phyloP scores from a whole-genome alignment of 805 yeast genomes.

The Ogataea kodamae region DNA sequence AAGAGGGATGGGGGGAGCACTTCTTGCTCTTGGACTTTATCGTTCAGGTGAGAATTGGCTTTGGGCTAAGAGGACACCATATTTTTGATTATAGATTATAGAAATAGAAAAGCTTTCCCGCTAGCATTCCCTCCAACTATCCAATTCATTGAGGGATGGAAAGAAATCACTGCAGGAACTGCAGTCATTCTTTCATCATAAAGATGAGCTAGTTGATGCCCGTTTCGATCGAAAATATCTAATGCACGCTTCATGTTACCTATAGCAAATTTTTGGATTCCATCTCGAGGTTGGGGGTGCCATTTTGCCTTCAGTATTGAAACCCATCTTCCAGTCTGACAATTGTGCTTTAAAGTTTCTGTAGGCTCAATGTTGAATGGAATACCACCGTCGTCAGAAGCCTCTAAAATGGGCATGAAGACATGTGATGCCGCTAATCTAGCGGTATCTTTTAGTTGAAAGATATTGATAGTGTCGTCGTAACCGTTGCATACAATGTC shows the following conservation, averaged over 20 bases:
- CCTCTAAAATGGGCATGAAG: conserved; percentile 17
- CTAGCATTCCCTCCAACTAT: conserved; percentile 91
- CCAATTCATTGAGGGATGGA: conserved; percentile 90
- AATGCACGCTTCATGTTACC: conserved; percentile 90
- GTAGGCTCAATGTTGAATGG: conserved; percentile 53
- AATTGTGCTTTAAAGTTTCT: conserved; percentile 74
- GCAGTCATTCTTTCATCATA: conserved; percentile 62
- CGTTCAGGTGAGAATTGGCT: conserved; percentile 64
- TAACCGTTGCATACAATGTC: conserved; percentile 89
- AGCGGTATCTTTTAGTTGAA: conserved; percentile 45
- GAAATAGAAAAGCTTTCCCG: conserved; percentile 74
- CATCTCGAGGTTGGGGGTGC: conserved; percentile 72
- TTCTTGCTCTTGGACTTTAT: conserved; percentile 55
- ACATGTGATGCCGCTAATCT: conserved; percentile 17
- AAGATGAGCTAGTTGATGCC: conserved; percentile 75
- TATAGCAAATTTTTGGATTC: conserved; percentile 78
- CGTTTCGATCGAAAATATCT: conserved; percentile 76
- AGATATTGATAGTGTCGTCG: conserved; percentile 77
- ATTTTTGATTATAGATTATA: conserved; percentile 13
- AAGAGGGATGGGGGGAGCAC: conserved; percentile 49
- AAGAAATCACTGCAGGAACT: conserved; percentile 84
- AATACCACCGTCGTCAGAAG: conserved; percentile 23
- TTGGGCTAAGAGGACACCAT: conserved; percentile 40
- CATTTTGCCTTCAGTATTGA: conserved; percentile 85
- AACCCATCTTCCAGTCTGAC: conserved; percentile 98